A percentile compares a stretch with the other conserved stretches of the same genome.
phyloP scores from a whole-genome alignment of 78 protist genomes.

The Carpediemonas membranifera region DNA sequence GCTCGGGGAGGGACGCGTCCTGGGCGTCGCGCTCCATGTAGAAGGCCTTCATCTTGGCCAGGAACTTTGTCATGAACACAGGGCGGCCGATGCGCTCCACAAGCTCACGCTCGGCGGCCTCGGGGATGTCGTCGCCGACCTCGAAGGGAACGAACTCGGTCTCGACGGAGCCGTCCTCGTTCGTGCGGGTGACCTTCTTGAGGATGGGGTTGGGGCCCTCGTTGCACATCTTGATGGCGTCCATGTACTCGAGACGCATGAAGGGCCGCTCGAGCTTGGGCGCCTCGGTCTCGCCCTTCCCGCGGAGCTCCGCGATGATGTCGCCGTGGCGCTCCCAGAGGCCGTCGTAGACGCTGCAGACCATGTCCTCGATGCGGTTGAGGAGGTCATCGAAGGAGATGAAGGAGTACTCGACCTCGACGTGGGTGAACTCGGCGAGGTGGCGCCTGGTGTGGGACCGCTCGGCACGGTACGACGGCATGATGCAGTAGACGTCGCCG shows the following conservation, averaged over 20 bases:
- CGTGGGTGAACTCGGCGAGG: slow-evolving; percentile 71
- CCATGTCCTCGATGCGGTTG: slow-evolving; percentile 60
- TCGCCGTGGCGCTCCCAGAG: too few species aligned
- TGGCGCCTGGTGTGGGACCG: slow-evolving; percentile 76
- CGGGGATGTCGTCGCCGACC: slow-evolving; percentile 85
- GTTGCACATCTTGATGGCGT: slow-evolving; percentile 62
- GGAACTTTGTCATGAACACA: slow-evolving; percentile 76
- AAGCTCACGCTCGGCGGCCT: slow-evolving; percentile 81
- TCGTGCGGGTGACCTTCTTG: not conserved
- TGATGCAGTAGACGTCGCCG: slow-evolving; percentile 71
- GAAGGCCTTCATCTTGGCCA: slow-evolving; percentile 80
- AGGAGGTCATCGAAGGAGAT: slow-evolving; percentile 73
- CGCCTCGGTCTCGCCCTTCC: slow-evolving; percentile 52
- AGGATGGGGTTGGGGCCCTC: too few species aligned
- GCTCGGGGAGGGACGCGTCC: slow-evolving; percentile 6
- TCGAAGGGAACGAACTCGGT: too few species aligned
- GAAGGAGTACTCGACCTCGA: slow-evolving; percentile 82
- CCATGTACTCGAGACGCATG: slow-evolving; percentile 66
- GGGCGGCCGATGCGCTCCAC: slow-evolving; percentile 75
- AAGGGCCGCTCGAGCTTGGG: slow-evolving; percentile 79
- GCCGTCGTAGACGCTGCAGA: slow-evolving; percentile 31
- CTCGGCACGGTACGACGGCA: slow-evolving; percentile 84
- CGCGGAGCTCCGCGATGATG: slow-evolving; percentile 19
- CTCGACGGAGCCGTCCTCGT: not conserved
- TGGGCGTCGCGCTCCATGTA: slow-evolving; percentile 60